phyloP scores from a whole-genome alignment of 352 stramenopile species.

The Pythium sukuiense region DNA sequence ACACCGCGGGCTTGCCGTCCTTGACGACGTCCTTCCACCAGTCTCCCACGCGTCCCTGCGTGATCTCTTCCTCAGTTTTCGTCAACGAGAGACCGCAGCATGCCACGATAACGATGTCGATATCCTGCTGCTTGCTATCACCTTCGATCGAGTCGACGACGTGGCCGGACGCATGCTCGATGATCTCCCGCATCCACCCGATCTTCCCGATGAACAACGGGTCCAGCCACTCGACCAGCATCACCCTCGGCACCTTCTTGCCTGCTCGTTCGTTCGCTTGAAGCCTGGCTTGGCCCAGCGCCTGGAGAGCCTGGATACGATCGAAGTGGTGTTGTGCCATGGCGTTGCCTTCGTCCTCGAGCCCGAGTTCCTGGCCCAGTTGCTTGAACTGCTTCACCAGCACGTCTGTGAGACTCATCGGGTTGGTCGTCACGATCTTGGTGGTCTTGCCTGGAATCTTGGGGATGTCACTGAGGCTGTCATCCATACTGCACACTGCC shows the following conservation, averaged over 20 bases:
- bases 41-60: constrained; percentile 34
- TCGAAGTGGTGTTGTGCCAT: constrained; percentile 37
- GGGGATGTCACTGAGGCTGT: constrained; percentile 16
- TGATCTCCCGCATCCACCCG: constrained; percentile 71
- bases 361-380: constrained; percentile 45
- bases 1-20: constrained; percentile 30
- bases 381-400: constrained; percentile 52
- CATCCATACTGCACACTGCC: not conserved
- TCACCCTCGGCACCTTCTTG: constrained; percentile 30
- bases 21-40: constrained; percentile 40
- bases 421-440: constrained; percentile 50
- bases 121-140: not conserved
- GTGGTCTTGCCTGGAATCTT: constrained; percentile 28
- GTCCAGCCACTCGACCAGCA: constrained; percentile 77
- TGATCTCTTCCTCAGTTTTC: constrained; percentile 45
- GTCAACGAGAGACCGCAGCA: constrained; percentile 54
- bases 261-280: constrained; percentile 8
- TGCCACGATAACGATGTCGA: constrained; percentile 61
- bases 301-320: constrained; percentile 31
- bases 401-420: constrained; percentile 42
- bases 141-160: constrained; percentile 16
- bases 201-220: constrained; percentile 62
- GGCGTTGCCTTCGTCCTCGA: constrained; percentile 37
- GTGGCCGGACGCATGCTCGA: constrained; percentile 26
- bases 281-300: constrained; percentile 19